These are phyloP conservation scores for Phytophthora macrochlamydospora DNA, from an alignment of 352 stramenopile species.

Conservation along the genomic window DNA sequence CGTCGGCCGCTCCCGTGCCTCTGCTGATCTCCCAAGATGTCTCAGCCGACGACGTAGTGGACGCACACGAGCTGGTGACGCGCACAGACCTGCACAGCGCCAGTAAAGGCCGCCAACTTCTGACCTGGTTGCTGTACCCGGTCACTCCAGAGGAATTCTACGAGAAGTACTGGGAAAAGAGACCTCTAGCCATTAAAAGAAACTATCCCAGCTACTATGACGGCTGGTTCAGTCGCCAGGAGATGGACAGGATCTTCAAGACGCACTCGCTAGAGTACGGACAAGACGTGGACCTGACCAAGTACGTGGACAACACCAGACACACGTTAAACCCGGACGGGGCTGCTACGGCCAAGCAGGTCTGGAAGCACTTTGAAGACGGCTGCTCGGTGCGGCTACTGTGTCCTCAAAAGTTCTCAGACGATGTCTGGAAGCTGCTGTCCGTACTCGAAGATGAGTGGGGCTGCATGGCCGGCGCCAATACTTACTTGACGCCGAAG, in stretches of 20 bases:
- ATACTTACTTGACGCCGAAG: constrained; percentile 94
- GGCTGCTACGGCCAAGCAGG: constrained; percentile 58
- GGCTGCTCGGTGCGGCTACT: constrained; percentile 92
- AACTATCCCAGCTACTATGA: constrained; percentile 76
- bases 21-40: constrained; percentile 50
- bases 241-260: constrained; percentile 78
- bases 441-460: constrained; percentile 94
- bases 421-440: constrained; percentile 89
- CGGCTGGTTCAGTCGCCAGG: constrained; percentile 73
- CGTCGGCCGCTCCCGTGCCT: constrained; percentile 33
- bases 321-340: constrained; percentile 69
- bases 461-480: constrained; percentile 94
- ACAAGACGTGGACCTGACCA: constrained; percentile 85
- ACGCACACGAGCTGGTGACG: constrained; percentile 59
- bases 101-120: constrained; percentile 70
- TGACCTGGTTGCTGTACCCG: constrained; percentile 88
- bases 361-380: constrained; percentile 84
- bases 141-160: constrained; percentile 92
- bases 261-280: constrained; percentile 83
- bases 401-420: constrained; percentile 94
- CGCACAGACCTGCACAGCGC: constrained; percentile 70
- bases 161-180: constrained; percentile 93
- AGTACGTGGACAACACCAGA: constrained; percentile 86
- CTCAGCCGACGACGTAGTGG: constrained; percentile 52
- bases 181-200: constrained; percentile 87